Conservation (phyloP, 441 rosid genomes). For the Croton laevigatus region DNA sequence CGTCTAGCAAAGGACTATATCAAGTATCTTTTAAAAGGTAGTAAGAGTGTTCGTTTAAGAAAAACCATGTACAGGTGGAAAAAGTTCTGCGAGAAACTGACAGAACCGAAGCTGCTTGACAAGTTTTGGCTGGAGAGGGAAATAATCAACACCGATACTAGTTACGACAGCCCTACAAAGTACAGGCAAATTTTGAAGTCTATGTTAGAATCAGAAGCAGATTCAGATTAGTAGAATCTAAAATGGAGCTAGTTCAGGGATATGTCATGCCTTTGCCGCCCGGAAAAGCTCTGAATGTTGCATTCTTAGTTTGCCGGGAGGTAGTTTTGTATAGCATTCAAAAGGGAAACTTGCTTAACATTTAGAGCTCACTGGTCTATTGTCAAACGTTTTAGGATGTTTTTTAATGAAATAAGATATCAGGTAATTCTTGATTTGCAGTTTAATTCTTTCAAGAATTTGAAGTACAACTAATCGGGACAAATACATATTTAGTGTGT, state of each 20-base stretch:
- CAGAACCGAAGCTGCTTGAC: constrained; percentile 33
- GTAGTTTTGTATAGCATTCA: constrained; percentile 13
- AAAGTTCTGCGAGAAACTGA: constrained; percentile 28
- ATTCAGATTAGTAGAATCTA: constrained; percentile 9
- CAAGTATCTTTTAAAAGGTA: constrained; percentile 46
- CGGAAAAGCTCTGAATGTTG: not conserved
- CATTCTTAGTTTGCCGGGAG: not conserved
- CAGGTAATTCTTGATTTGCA: not conserved
- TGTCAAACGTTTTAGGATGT: not conserved
- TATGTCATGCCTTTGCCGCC: not conserved
- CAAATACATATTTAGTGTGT: no score
- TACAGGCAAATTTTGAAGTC: constrained; percentile 34
- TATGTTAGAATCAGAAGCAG: constrained; percentile 13
- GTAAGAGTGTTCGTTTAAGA: constrained; percentile 53
- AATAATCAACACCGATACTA: constrained; percentile 54
- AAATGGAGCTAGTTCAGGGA: not conserved
- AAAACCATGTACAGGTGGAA: constrained; percentile 49
- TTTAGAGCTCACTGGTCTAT: not conserved
- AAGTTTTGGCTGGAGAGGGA: constrained; percentile 57
- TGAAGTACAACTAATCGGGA: no score
- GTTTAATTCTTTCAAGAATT: not conserved
- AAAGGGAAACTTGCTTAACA: not conserved
- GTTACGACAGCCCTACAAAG: constrained; percentile 60
- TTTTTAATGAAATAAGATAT: not conserved
- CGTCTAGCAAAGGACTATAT: constrained; percentile 63